These are phyloP conservation scores for Kwoniella shivajii DNA, from an alignment of 1,284 basidiomycete species.

Conservation along the genomic window DNA sequence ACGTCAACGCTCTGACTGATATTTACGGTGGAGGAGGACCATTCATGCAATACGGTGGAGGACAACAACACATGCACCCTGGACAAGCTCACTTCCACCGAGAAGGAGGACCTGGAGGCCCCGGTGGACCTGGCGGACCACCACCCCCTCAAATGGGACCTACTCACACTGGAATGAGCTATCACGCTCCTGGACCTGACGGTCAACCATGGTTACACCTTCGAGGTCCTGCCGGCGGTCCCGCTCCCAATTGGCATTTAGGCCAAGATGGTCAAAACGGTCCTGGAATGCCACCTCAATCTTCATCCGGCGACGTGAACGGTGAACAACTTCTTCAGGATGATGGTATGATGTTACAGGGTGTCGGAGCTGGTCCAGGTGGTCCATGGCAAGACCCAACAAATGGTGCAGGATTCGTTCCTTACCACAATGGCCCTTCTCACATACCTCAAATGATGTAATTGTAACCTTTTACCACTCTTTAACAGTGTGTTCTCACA, in stretches of 20 bases:
- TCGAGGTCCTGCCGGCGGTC: constrained; percentile 42
- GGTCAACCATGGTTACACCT: constrained; percentile 52
- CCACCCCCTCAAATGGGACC: constrained; percentile 22
- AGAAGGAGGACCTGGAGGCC: neutral
- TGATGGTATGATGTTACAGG: neutral
- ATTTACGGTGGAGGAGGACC: constrained; percentile 52
- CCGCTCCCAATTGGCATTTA: constrained; percentile 44
- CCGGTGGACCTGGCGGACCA: constrained; percentile 8
- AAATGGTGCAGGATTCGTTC: constrained; percentile 10
- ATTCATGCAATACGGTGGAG: constrained; percentile 39
- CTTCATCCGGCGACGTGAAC: neutral
- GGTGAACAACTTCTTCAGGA: constrained; percentile 1
- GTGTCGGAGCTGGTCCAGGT: neutral
- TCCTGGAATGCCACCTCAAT: constrained; percentile 11
- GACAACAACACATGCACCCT: constrained; percentile 14
- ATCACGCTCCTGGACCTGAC: constrained; percentile 51
- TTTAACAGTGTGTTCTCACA: too few relatives aligned
- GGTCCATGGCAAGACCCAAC: constrained; percentile 18
- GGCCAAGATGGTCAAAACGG: constrained; percentile 6
- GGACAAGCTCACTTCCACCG: constrained; percentile 11
- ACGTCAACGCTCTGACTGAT: constrained; percentile 55
- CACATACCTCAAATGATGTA: constrained; percentile 21
- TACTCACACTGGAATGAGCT: constrained; percentile 47
- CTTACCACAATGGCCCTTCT: constrained; percentile 23
- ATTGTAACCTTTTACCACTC: too few relatives aligned